A percentile compares a stretch with the other conserved stretches of the same genome.
phyloP scores from a whole-genome alignment of 148 eudicot genomes.

The Camellia lanceoleosa region DNA sequence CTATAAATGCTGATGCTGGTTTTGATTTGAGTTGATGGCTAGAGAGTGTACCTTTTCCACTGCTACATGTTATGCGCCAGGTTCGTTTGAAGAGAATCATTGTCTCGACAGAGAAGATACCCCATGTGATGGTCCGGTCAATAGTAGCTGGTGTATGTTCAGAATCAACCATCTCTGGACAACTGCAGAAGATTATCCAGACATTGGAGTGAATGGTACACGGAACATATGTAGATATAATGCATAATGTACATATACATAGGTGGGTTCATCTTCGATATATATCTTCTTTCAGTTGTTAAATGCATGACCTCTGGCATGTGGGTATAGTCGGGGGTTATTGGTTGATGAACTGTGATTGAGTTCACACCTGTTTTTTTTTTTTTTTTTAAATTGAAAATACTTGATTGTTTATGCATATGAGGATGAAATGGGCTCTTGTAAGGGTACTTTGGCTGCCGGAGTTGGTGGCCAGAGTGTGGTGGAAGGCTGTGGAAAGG shows the following conservation, averaged over 20 bases:
- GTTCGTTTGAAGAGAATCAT: neutral
- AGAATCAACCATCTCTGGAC: neutral
- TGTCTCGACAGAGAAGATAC: neutral
- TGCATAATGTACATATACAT: slow-evolving; percentile 8
- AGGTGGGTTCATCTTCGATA: slow-evolving; percentile 8
- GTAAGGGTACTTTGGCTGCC: too few relatives aligned
- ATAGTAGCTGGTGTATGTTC: neutral
- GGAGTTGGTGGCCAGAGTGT: too few relatives aligned
- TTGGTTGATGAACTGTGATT: neutral
- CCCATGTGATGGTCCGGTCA: slow-evolving; percentile 9
- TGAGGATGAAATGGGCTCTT: too few relatives aligned
- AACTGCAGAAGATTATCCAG: slow-evolving; percentile 4
- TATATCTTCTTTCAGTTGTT: neutral
- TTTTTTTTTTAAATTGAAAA: too few relatives aligned
- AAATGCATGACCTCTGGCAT: neutral
- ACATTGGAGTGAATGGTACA: neutral
- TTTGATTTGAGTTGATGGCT: slow-evolving; percentile 78
- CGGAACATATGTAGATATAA: neutral
- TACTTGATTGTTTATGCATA: too few relatives aligned
- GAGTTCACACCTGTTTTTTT: neutral
- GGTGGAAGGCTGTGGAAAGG: too few relatives aligned
- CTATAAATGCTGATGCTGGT: slow-evolving; percentile 92
- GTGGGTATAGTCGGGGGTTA: neutral
- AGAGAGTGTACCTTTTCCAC: neutral
- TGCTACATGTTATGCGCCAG: slow-evolving; percentile 2